Base-by-base conservation (phyloP, 495 filamentous ascomycete species). In the Sporormia fimetaria region DNA sequence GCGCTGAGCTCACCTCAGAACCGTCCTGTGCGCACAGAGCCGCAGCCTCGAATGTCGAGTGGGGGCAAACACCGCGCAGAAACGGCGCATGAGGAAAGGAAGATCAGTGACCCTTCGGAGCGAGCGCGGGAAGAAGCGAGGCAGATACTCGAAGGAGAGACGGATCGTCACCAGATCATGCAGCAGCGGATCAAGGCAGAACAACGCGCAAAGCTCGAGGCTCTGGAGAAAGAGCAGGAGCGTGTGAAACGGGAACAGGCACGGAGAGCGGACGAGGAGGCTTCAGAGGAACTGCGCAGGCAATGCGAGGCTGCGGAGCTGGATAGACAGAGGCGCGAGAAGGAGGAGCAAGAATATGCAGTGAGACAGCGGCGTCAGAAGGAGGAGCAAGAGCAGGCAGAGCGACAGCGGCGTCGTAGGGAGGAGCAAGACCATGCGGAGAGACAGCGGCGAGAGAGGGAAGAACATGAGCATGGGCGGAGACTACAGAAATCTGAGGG, bases 141-240 rank as follows among this genome's bases (percentile, higher is more conserved):
- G 27, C 37, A 54, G 37, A 25, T 56, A 12, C 42, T 56, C 27
- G 43, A 53, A n/a, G 31, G 14, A 1, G 56, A 58, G 27, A 37
- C 42, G 14, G 53, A 58, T 29, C 56, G 56, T 2, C 52, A 54
- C 16, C 25, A 33, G 20, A 24, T 39, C 14, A 30, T 58, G 24
- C 36, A 51, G 33, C 52, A 47, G 35, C 44, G 44, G 16, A 22
- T 45, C 3, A 47, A 32, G 34, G 44, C 44, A 2, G 55, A 56
- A 20, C 49, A 49, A 29, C 33, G 37, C 17, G 43, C 41, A 12
- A 44, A 48, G 28, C 18, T 38, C 20, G 47, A 51, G 27, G 54
- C 43, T 11, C 44, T 47, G 35, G 32, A 51, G 17, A 42, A 47
- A 1, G 37, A 36, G 29, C 42, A 33, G 8, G 33, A 34, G 20